Base-by-base conservation (phyloP, 495 filamentous ascomycete genomes). In the Aspergillus indologenus region DNA sequence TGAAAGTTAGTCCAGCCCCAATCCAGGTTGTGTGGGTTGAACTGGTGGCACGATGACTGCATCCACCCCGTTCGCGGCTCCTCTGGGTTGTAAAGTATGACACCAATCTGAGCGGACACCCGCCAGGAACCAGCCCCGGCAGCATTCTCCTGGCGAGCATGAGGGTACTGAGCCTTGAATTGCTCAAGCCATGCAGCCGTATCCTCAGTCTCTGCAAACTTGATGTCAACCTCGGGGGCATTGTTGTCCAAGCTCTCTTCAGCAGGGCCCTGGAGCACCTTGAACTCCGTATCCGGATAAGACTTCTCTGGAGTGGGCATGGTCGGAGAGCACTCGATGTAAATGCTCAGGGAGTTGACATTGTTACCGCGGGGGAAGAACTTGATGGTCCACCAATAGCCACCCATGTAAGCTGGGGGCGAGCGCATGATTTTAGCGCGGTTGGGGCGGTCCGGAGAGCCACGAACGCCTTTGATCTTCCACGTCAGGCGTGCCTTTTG, bases 1-100 rank as follows among this genome's bases (percentile, higher is more conserved):
- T 85, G 79, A 65, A 87, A 87, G 54, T 85, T 79, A 19, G 83
- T 85, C 83, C 84, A 88, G 2, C 86, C 86, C 82, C 85, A 88
- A 61, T 89, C 86, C 9, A 83, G 59, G 53, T 81, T 82, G 54
- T 79, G 72, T 11, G 77, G 73, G 58, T 81, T 81, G 69, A 84
- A 89, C 51, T 83, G 81, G 64, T 87, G 85, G 42, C 76, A 75
- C 26, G 81, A 83, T 2, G 77, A 81, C 54, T 84, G 77, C 66
- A 78, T 76, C 67, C 78, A 79, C 44, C 82, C 79, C 1, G 84
- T 83, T 17, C 85, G 80, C 24, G 86, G 86, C 61, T 89, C 86
- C 40, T 78, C 70, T 0, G 86, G 86, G 62, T 88, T 89, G 71
- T 87, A 88, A 17, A 86, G 66, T 46, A 88, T 78, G 26, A 87